Base-by-base conservation (phyloP, 202 grass and related monocot genomes). In the Carex sylvatica region DNA sequence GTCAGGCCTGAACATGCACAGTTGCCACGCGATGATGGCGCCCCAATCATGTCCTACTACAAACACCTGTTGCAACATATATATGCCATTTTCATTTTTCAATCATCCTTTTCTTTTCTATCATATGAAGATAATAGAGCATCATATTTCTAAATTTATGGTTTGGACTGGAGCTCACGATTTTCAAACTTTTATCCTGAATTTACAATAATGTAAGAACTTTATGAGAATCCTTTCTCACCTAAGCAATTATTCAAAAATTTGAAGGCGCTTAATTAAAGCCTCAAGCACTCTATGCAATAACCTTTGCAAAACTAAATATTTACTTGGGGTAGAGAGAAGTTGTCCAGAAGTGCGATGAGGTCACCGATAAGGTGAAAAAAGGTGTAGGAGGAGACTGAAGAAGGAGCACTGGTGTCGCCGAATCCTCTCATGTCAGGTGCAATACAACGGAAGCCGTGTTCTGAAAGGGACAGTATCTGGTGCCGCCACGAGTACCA, bases 171-270 rank as follows among this genome's bases (percentile, higher is more conserved):
- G 44, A 47, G 9, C 44, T 47, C 44, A 49, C 13, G 11, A 49
- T 49, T 12, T 13, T 12, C 46, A 3, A 49, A 93, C 91, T 79
- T 86, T 31, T 68, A 93, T 77, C 53, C 88, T n/a, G 33, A 5
- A 0, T 35, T 4, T 4, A 35, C 33, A 35, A 44, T 7, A 59
- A 22, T 61, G 20, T 59, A 59, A 59, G 2, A 59, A 59, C 54
- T 19, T 19, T 58, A 58, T 58, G 54, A 20, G 18, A 2, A 8
- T 3, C 54, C 5, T 56, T 19, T 4, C 4, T 59, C 55, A 59
- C 46, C 46, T 13, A 22, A 60, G 8, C 1, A 22, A 22, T 6
- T 60, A 20, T 59, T 9, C 8, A 20, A 22, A 60, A 59, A 19
- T 20, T 49, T 8, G 1, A 59, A 9, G 18, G 55, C 6, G 55